Percentiles rank a stretch among this genome's conserved stretches.
These are phyloP conservation scores for Cubamyces sp. DNA, from an alignment of 768 basidiomycete genomes.

Conservation along the genomic window DNA sequence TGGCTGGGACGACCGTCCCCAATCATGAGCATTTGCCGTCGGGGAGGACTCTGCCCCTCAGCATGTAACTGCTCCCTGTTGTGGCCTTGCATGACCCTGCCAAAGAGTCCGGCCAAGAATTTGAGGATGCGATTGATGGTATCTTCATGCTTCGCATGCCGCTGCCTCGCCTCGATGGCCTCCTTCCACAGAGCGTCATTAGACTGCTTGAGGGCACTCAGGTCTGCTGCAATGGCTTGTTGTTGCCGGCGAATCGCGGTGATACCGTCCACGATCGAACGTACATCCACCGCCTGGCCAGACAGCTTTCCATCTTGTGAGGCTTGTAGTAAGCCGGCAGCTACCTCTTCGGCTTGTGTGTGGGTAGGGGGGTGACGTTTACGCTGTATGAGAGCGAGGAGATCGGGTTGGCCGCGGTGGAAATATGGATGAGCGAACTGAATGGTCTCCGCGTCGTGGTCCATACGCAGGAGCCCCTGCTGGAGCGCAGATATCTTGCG, in stretches of 20 bases:
- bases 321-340: conserved; percentile 27
- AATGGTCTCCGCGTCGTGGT: conserved; percentile 79
- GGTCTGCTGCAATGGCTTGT: conserved; percentile 81
- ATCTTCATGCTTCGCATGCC: conserved; percentile 92
- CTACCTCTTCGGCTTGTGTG: conserved; percentile 33
- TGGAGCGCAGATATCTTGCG: conserved; percentile 95
- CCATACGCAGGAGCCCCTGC: conserved; percentile 88
- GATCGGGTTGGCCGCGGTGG: conserved; percentile 83
- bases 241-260: conserved; percentile 90
- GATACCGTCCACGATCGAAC: conserved; percentile 80
- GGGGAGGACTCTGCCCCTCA: conserved; percentile 47
- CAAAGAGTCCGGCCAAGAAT: conserved; percentile 93
- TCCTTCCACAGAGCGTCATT: conserved; percentile 94
- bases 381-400: conserved; percentile 84
- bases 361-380: conserved; percentile 59
- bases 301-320: conserved; percentile 28
- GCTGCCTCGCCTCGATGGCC: conserved; percentile 72
- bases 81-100: conserved; percentile 45
- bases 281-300: conserved; percentile 71
- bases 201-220: conserved; percentile 84
- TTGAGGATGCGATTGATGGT: conserved; percentile 95
- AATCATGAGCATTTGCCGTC: conserved; percentile 66
- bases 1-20: conserved; percentile 49
- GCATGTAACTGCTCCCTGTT: conserved; percentile 39
- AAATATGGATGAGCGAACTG: conserved; percentile 94